These are phyloP conservation scores for Xylaria sp. DNA, from an alignment of 2,329 filamentous ascomycete species.

Conservation along the genomic window DNA sequence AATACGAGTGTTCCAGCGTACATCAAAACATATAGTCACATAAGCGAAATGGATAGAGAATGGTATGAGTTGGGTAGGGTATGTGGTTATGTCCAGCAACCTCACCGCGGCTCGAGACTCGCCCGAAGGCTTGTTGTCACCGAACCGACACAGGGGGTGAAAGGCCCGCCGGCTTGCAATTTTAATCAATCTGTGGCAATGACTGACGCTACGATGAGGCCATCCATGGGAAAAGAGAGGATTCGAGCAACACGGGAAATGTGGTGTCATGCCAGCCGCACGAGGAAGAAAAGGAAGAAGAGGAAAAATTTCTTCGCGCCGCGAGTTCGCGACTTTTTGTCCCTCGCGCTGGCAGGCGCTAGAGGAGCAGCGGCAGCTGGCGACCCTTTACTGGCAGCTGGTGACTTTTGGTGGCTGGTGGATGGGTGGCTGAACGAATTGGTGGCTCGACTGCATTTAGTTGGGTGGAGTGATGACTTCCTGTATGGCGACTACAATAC, in stretches of 20 bases:
- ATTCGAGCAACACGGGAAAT: slow-evolving; percentile 82
- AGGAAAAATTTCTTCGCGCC: slow-evolving; percentile 36
- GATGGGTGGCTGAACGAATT: no score
- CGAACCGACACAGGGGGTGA: slow-evolving; percentile 31
- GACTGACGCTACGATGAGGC: slow-evolving; percentile 67
- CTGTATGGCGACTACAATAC: no score
- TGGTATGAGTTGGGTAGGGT: background rate
- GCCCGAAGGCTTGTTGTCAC: slow-evolving; percentile 28
- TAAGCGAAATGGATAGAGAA: background rate
- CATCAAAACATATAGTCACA: no score
- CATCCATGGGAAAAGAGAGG: slow-evolving; percentile 55
- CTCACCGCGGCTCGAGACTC: slow-evolving; percentile 40
- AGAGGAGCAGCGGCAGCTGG: slow-evolving; percentile 6
- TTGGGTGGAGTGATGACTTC: no score
- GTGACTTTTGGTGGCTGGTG: slow-evolving; percentile 1
- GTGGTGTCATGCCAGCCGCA: slow-evolving; percentile 77
- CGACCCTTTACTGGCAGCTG: slow-evolving; percentile 5
- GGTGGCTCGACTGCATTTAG: no score
- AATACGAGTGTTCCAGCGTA: no score
- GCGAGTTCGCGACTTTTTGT: slow-evolving; percentile 17
- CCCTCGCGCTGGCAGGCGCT: slow-evolving; percentile 9
- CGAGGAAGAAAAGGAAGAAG: slow-evolving; percentile 66
- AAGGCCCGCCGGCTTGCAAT: slow-evolving; percentile 51
- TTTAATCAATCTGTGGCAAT: slow-evolving; percentile 73
- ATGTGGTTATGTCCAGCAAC: slow-evolving; percentile 57